phyloP scores from a whole-genome alignment of 23 red algal species.

The Rhodosorus marinus region DNA sequence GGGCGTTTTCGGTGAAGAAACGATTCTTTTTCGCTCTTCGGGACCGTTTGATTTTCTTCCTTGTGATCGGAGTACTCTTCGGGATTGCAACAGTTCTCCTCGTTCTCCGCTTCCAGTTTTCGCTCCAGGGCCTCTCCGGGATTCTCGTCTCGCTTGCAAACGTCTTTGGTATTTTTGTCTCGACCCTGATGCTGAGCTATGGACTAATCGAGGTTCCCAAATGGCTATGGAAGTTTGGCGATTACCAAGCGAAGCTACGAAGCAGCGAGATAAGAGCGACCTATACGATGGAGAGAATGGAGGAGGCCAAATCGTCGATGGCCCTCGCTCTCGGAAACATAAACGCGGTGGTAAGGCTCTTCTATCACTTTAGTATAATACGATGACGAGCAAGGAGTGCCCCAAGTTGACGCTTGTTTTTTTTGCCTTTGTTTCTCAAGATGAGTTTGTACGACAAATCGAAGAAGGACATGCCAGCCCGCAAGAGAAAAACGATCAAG shows the following conservation, averaged over 20 bases:
- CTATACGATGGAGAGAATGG: too few relatives aligned
- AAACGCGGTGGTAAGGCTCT: too few relatives aligned
- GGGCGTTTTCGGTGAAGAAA: not conserved
- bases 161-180: not conserved
- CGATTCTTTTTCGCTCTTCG: not conserved
- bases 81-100: not conserved
- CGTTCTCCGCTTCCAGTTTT: not conserved
- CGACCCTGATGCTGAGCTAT: not conserved
- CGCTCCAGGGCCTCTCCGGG: not conserved
- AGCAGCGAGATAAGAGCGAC: too few relatives aligned
- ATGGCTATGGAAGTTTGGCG: not conserved
- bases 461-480: too few relatives aligned
- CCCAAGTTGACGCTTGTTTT: too few relatives aligned
- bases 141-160: not conserved
- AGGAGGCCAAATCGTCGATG: too few relatives aligned
- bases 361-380: too few relatives aligned
- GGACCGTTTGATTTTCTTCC: not conserved
- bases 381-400: too few relatives aligned
- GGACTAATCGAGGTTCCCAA: not conserved
- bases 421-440: too few relatives aligned
- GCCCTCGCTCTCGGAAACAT: too few relatives aligned
- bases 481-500: too few relatives aligned
- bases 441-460: too few relatives aligned
- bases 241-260: not conserved
- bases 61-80: not conserved